phyloP scores from a whole-genome alignment of 2,329 filamentous ascomycete species.

The Hypomyces perniciosus region DNA sequence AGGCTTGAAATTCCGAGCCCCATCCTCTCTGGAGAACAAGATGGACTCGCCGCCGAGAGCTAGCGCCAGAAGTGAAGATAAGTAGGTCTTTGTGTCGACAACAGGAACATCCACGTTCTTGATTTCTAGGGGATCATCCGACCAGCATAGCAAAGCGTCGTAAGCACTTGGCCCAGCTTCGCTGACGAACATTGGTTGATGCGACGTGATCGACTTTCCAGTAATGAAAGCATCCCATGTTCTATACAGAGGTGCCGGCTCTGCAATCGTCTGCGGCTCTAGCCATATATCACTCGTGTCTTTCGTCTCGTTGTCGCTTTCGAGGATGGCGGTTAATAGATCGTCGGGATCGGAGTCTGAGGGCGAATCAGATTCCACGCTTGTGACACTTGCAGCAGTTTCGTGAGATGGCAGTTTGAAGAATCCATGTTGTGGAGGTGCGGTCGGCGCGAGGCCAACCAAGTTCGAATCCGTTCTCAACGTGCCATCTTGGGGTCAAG shows the following conservation, averaged over 20 bases:
- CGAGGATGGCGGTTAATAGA: background rate
- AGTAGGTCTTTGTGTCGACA: constrained; percentile 44
- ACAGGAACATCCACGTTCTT: constrained; percentile 35
- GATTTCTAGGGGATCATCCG: constrained; percentile 34
- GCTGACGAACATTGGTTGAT: constrained; percentile 53
- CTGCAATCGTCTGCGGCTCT: constrained; percentile 26
- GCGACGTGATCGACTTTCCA: constrained; percentile 23
- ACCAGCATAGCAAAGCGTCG: constrained; percentile 52
- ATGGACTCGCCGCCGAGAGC: constrained; percentile 66
- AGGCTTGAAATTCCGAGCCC: constrained; percentile 46
- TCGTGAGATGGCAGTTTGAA: constrained; percentile 34
- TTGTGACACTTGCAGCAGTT: background rate
- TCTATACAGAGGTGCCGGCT: constrained; percentile 40
- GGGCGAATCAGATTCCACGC: constrained; percentile 1
- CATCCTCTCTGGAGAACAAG: constrained; percentile 58
- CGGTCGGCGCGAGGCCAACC: constrained; percentile 1
- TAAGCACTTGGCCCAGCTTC: constrained; percentile 63
- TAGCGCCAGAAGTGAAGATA: constrained; percentile 56
- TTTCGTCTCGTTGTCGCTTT: constrained; percentile 8
- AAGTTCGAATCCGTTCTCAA: background rate
- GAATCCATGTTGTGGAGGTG: constrained; percentile 26
- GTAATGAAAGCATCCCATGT: constrained; percentile 66
- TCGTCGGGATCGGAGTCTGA: background rate
- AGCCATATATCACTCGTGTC: constrained; percentile 40
- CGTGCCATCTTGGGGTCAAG: background rate